Percentiles rank a stretch among this genome's conserved stretches.
These are phyloP conservation scores for Fraxinus greggii DNA, from an alignment of 305 asterid species.

Conservation along the genomic window DNA sequence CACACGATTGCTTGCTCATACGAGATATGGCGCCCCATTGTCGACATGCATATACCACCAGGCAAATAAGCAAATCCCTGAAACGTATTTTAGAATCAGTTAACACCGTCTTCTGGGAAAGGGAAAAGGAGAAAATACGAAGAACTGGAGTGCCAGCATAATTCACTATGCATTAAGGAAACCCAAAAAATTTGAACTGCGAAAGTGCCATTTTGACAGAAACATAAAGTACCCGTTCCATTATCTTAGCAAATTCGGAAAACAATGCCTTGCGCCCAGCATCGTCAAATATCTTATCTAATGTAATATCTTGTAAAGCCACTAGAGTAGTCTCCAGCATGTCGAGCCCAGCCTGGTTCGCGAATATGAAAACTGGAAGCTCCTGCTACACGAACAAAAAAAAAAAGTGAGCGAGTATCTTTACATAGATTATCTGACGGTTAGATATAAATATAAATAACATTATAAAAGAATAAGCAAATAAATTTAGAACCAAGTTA, in stretches of 20 bases:
- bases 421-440: not conserved
- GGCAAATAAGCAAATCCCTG: slow-evolving; percentile 80
- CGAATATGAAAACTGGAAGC: slow-evolving; percentile 70
- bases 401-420: not conserved
- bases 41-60: slow-evolving; percentile 81
- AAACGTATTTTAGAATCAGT: not conserved
- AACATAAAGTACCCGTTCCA: slow-evolving; percentile 65
- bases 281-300: slow-evolving; percentile 80
- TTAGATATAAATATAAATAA: not conserved
- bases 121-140: not conserved
- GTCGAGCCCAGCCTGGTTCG: slow-evolving; percentile 86
- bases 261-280: slow-evolving; percentile 63
- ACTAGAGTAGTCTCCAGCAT: slow-evolving; percentile 88
- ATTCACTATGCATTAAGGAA: not conserved
- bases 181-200: not conserved
- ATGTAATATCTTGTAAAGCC: slow-evolving; percentile 76
- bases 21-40: slow-evolving; percentile 91
- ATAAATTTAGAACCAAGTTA: slow-evolving; percentile 12
- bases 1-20: slow-evolving; percentile 84
- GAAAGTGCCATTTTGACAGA: not conserved
- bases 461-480: not conserved
- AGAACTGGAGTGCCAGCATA: not conserved
- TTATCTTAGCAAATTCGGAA: slow-evolving; percentile 50
- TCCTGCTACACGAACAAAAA: slow-evolving; percentile 35
- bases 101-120: not conserved